Evolutionary conservation across 2,329 filamentous ascomycete species (phyloP), one percentile per base, ranked within the genome.

Genomic region (Thelonectria blattea): DNA sequence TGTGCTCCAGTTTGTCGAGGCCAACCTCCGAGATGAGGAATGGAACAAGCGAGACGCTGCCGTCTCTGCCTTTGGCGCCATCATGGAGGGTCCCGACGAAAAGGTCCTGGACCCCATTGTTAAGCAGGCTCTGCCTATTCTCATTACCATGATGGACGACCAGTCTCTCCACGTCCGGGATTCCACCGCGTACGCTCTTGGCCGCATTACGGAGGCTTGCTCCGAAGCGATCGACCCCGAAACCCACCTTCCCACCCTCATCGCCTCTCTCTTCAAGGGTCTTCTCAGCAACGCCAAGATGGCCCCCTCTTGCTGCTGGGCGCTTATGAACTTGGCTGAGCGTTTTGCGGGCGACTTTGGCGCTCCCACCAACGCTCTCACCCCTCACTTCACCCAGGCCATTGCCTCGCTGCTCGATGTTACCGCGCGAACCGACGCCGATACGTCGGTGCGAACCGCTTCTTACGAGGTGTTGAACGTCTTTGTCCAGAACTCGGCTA

Each of bases 271-370:
- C 10, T 99, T 99, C 81, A 88, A 89, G 68, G 95, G 94, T 52
- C 85, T 99, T 61, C 88, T 92, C 61, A 94, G 91, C 80, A 95
- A 91, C 75, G 90, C 93, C 61, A 97, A 96, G 86, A 99, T 99
- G 89, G 95, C 94, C 32, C 89, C 92, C 56, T 99, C 95, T 30
- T 98, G 95, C 87, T 99, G 95, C 81, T 97, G 96, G 95, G 93
- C 95, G 32, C 81, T 99, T 68, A 98, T 99, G 92, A 99, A 98
- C 79, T 81, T 99, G 74, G 94, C 95, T 11, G 95, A 99, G 75
- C 90, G 93, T 63, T 99, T 98, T 75, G 91, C 93, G 30, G 92
- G 93, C 59, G 93, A 97, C 56, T 85, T 89, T 57, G 92, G 91
- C 51, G 90, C 89, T 62, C 71, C 82, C 43, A 82, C 89, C 70